Conservation (phyloP, 2,329 filamentous ascomycete genomes). For the Nemania abortiva region DNA sequence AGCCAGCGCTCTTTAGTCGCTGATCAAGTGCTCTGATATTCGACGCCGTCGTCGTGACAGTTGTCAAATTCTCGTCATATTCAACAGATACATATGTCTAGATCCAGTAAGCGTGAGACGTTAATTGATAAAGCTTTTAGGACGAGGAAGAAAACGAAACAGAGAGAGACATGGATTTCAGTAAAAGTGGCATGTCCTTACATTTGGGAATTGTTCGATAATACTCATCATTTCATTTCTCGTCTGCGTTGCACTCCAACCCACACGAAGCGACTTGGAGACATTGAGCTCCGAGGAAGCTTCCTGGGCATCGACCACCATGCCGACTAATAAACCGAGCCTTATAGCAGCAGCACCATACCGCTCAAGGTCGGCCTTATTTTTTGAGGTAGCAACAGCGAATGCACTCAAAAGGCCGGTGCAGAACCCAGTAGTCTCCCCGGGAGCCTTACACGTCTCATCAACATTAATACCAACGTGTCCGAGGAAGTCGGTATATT, state of each 20-base stretch:
- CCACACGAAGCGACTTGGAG: slow-evolving; percentile 43
- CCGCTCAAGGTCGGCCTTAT: slow-evolving; percentile 47
- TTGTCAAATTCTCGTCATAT: slow-evolving; percentile 54
- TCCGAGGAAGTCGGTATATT: slow-evolving; percentile 16
- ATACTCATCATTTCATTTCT: slow-evolving; percentile 35
- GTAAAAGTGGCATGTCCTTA: slow-evolving; percentile 4
- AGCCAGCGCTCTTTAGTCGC: slow-evolving; percentile 46
- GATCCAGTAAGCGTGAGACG: slow-evolving; percentile 27
- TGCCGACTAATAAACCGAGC: slow-evolving; percentile 55
- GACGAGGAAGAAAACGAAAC: not conserved
- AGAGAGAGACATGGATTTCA: not conserved
- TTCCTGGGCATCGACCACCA: slow-evolving; percentile 54
- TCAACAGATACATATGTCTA: slow-evolving; percentile 33
- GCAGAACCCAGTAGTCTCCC: slow-evolving; percentile 55
- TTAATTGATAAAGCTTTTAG: slow-evolving; percentile 37
- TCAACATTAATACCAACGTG: slow-evolving; percentile 8
- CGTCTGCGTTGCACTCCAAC: slow-evolving; percentile 42
- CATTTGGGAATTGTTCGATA: slow-evolving; percentile 19
- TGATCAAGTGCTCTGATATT: slow-evolving; percentile 42
- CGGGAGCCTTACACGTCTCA: slow-evolving; percentile 1
- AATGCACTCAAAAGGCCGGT: slow-evolving; percentile 55
- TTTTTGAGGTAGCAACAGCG: slow-evolving; percentile 51
- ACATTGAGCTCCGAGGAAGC: slow-evolving; percentile 24
- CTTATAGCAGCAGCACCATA: slow-evolving; percentile 55
- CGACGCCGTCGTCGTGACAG: slow-evolving; percentile 47